These are phyloP conservation scores for Diospyros kaki DNA, from an alignment of 148 eudicot genomes.

Conservation along the genomic window DNA sequence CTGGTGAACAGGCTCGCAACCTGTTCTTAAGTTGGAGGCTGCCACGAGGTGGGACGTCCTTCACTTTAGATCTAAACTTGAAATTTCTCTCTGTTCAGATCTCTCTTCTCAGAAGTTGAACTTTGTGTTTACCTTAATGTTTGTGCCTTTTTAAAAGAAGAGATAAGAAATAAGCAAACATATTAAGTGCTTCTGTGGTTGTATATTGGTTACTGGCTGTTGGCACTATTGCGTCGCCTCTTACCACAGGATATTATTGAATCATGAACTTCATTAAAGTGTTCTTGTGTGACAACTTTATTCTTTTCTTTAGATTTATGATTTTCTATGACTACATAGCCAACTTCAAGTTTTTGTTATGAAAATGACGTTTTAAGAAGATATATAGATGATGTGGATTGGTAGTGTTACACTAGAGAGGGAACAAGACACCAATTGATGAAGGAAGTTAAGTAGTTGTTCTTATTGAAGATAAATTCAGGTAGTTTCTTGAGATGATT, in stretches of 20 bases:
- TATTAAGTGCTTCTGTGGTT: background rate
- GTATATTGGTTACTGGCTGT: background rate
- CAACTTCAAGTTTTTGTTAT: background rate
- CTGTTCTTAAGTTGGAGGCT: slow-evolving; percentile 89
- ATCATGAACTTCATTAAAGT: background rate
- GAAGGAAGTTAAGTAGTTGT: background rate
- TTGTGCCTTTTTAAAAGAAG: background rate
- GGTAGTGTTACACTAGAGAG: background rate
- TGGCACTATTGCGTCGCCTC: background rate
- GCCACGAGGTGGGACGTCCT: slow-evolving; percentile 67
- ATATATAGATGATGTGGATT: background rate
- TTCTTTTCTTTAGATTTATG: slow-evolving; percentile 4
- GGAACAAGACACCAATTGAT: background rate
- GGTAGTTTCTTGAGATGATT: background rate
- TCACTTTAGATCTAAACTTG: background rate
- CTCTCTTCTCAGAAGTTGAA: background rate
- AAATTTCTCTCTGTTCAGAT: slow-evolving; percentile 1
- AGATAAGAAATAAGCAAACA: background rate
- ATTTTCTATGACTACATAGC: slow-evolving; percentile 1
- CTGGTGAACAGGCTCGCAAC: slow-evolving; percentile 86
- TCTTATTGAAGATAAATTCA: background rate
- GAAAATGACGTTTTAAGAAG: background rate
- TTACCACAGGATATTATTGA: background rate
- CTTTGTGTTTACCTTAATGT: background rate
- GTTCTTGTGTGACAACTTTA: background rate